A percentile compares a stretch with the other conserved stretches of the same genome.
Conservation (phyloP, 768 basidiomycete species). For the Gymnopilus dilepis region DNA sequence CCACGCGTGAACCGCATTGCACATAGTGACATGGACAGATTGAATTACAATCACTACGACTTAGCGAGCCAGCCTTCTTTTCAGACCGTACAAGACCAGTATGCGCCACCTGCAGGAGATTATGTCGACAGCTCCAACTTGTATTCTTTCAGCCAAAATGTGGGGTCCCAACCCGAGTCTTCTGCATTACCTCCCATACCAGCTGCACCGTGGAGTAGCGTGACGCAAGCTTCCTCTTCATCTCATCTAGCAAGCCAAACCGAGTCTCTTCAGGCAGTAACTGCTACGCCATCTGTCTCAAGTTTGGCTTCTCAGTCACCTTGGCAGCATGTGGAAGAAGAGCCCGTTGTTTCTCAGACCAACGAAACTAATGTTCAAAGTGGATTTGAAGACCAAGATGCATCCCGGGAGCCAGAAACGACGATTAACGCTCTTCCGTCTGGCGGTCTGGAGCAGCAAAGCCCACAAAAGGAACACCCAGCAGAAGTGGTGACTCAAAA, state of each 20-base stretch:
- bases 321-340: conserved; percentile 13
- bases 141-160: conserved; percentile 18
- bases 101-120: conserved; percentile 17
- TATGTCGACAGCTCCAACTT: conserved; percentile 13
- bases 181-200: conserved; percentile 8
- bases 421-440: conserved; percentile 52
- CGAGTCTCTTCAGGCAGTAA: not conserved
- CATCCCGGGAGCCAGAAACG: conserved; percentile 11
- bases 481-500: conserved; percentile 12
- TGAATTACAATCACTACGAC: conserved; percentile 19
- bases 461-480: conserved; percentile 52
- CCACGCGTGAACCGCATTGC: conserved; percentile 9
- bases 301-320: conserved; percentile 3
- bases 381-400: not conserved
- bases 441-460: conserved; percentile 64
- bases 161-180: conserved; percentile 15
- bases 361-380: not conserved
- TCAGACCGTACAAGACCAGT: conserved; percentile 21
- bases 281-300: not conserved
- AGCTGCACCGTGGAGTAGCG: conserved; percentile 19
- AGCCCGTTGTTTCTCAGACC: not conserved
- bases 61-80: conserved; percentile 16
- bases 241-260: not conserved
- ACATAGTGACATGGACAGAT: conserved; percentile 13
- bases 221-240: conserved; percentile 12